Conservation (phyloP, 1,284 basidiomycete species). For the Pseudozyma tsukubaensis region DNA sequence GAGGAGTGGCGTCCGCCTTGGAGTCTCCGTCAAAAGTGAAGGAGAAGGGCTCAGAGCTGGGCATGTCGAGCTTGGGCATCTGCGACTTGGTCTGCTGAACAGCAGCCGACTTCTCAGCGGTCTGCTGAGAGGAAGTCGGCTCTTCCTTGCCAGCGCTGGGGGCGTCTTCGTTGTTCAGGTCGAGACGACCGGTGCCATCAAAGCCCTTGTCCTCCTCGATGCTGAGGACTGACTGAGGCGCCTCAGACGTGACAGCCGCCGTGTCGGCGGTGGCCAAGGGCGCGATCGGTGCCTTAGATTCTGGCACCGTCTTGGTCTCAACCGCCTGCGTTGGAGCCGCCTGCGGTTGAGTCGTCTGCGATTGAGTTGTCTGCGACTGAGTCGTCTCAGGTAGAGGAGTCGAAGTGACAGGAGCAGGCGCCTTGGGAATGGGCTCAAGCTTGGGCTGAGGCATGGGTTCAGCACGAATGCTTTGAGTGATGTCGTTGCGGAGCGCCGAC, state of each 20-base stretch:
- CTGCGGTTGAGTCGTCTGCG: conserved; percentile 5
- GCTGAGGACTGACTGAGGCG: conserved; percentile 46
- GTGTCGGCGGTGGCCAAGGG: not conserved
- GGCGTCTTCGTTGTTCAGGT: conserved; percentile 19
- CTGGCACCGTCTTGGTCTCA: too few relatives aligned
- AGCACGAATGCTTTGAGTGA: conserved; percentile 39
- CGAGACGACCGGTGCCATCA: conserved; percentile 63
- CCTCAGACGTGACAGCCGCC: conserved; percentile 2
- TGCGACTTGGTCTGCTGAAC: conserved; percentile 28
- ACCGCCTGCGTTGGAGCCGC: conserved; percentile 1
- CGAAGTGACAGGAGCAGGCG: conserved; percentile 47
- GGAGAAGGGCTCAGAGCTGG: conserved; percentile 60
- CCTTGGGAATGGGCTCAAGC: conserved; percentile 52
- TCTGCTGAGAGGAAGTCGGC: not conserved
- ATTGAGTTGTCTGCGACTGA: conserved; percentile 9
- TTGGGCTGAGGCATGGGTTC: conserved; percentile 41
- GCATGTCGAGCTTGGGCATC: conserved; percentile 62
- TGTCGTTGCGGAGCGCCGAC: conserved; percentile 43
- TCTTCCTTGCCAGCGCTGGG: conserved; percentile 4
- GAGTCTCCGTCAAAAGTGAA: conserved; percentile 40
- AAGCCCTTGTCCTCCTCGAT: conserved; percentile 59
- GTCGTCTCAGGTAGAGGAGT: conserved; percentile 30
- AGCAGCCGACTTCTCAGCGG: too few relatives aligned
- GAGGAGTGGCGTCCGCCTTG: conserved; percentile 26
- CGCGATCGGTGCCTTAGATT: too few relatives aligned